phyloP scores from a whole-genome alignment of 2,329 filamentous ascomycete genomes.

The Calonectria crousiana region DNA sequence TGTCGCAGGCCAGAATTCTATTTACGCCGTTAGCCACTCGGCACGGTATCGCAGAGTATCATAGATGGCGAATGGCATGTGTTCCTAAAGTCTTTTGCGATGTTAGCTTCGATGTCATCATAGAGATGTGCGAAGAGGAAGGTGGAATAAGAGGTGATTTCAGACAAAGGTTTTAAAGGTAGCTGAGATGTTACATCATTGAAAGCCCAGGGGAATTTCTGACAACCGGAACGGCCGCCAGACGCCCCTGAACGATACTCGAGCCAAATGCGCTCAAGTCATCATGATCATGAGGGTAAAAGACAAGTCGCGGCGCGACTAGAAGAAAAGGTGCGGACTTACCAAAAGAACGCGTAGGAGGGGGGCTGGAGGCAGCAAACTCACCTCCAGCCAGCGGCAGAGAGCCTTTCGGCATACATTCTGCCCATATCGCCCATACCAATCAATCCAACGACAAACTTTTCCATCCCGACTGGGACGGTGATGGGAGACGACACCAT shows the following conservation, averaged over 20 bases:
- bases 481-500: conserved; percentile 45
- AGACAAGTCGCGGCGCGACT: neutral
- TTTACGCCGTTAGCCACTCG: conserved; percentile 45
- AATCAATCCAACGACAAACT: conserved; percentile 90
- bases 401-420: conserved; percentile 94
- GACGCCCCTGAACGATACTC: conserved; percentile 82
- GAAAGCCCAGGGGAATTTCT: conserved; percentile 74
- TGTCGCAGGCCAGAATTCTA: conserved; percentile 96
- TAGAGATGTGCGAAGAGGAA: conserved; percentile 14
- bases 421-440: conserved; percentile 99
- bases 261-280: conserved; percentile 99
- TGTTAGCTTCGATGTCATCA: conserved; percentile 40
- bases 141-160: conserved; percentile 55
- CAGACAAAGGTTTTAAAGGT: conserved; percentile 91
- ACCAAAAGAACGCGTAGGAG: conserved; percentile 29
- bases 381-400: conserved; percentile 95
- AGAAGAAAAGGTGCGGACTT: conserved; percentile 35
- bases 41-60: conserved; percentile 31
- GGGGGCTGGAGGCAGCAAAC: conserved; percentile 40
- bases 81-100: conserved; percentile 34
- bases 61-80: neutral
- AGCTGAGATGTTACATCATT: conserved; percentile 99
- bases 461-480: conserved; percentile 66
- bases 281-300: conserved; percentile 74
- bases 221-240: conserved; percentile 82